These are phyloP conservation scores for Ustilago trichophora DNA, from an alignment of 1,284 basidiomycete genomes.

Conservation along the genomic window DNA sequence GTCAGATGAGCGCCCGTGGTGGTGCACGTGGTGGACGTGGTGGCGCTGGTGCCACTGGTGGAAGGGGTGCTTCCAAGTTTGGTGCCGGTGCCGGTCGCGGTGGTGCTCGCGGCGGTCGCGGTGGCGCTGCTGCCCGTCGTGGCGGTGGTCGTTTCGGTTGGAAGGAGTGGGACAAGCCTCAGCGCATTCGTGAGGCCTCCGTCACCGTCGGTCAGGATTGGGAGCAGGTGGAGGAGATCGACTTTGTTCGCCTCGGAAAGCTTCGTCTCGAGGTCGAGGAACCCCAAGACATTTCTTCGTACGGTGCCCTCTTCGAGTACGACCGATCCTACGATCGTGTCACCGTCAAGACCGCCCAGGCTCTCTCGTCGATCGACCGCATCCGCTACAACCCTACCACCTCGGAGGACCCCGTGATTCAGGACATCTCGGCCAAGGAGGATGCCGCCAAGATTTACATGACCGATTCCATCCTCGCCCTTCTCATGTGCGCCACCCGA, in stretches of 20 bases:
- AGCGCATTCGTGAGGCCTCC: conserved; percentile 90
- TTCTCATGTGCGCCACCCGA: conserved; percentile 94
- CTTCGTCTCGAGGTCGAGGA: conserved; percentile 81
- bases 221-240: conserved; percentile 95
- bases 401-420: conserved; percentile 82
- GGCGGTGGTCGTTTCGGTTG: conserved; percentile 76
- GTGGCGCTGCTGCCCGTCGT: conserved; percentile 34
- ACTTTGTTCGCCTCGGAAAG: conserved; percentile 91
- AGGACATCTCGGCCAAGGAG: conserved; percentile 51
- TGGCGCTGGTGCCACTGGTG: conserved; percentile 50
- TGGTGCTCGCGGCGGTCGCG: conserved; percentile 68
- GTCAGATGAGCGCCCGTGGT: conserved; percentile 66
- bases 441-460: conserved; percentile 88
- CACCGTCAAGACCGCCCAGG: conserved; percentile 84
- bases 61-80: conserved; percentile 48
- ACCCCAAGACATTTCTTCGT: conserved; percentile 71
- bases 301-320: conserved; percentile 91
- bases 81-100: conserved; percentile 55
- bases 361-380: conserved; percentile 89
- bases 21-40: conserved; percentile 60
- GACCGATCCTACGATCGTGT: conserved; percentile 96
- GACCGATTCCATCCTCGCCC: conserved; percentile 93
- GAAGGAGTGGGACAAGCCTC: conserved; percentile 92
- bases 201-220: conserved; percentile 91
- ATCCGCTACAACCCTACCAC: conserved; percentile 98